These are phyloP conservation scores for Scheffersomyces segobiensis DNA, from an alignment of 1,139 yeast genomes.

Conservation along the genomic window DNA sequence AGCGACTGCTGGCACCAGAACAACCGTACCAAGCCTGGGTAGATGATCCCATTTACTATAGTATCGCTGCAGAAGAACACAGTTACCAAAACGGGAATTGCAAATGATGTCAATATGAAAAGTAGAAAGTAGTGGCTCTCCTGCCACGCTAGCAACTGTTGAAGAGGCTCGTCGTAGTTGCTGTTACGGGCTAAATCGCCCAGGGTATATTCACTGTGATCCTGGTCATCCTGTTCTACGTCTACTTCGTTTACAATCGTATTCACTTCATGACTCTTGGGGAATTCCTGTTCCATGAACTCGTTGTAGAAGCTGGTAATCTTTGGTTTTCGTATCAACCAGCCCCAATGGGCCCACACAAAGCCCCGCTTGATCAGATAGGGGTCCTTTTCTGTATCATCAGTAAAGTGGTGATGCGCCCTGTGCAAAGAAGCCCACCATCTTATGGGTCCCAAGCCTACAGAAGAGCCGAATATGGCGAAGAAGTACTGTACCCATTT, in stretches of 20 bases:
- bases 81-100: slow-evolving; percentile 50
- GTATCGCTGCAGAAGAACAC: slow-evolving; percentile 43
- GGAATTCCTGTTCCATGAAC: slow-evolving; percentile 44
- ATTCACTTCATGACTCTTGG: slow-evolving; percentile 22
- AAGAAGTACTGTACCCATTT: slow-evolving; percentile 40
- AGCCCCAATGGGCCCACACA: slow-evolving; percentile 62
- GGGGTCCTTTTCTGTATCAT: slow-evolving; percentile 68
- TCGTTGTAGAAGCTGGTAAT: slow-evolving; percentile 33
- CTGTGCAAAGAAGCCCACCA: slow-evolving; percentile 69
- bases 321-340: slow-evolving; percentile 58
- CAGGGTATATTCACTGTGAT: slow-evolving; percentile 1
- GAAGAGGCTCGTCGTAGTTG: slow-evolving; percentile 18
- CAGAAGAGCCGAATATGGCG: slow-evolving; percentile 56
- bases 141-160: slow-evolving; percentile 58
- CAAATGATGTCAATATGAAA: slow-evolving; percentile 45
- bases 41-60: slow-evolving; percentile 54
- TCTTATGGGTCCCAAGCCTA: slow-evolving; percentile 62
- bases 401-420: slow-evolving; percentile 67
- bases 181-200: slow-evolving; percentile 10
- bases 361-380: slow-evolving; percentile 62
- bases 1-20: slow-evolving; percentile 59
- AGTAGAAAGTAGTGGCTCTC: slow-evolving; percentile 45
- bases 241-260: slow-evolving; percentile 31
- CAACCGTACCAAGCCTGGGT: slow-evolving; percentile 63
- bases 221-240: slow-evolving; percentile 13